Evolutionary conservation across 1,139 yeast species (phyloP), one percentile per base, ranked within the genome.

Genomic region (Taiozyma onychis): DNA sequence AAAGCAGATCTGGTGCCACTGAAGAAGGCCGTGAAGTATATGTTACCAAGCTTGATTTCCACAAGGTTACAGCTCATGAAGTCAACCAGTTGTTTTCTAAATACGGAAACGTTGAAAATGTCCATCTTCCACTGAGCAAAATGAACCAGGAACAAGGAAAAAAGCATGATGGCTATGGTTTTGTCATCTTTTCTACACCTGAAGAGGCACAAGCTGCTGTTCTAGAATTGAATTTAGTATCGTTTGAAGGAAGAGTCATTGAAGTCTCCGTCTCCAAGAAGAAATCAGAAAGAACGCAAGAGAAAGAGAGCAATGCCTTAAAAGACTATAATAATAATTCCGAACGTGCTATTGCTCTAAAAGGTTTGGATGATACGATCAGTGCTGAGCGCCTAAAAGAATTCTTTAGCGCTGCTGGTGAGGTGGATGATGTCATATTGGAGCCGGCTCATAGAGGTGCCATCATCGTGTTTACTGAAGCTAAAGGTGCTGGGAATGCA

Each of bases 401-500:
- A 1, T 63, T 71, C 43, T 58, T 80, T 9, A 57, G 57, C 5
- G 65, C 66, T 1, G 65, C 72, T 30, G 80, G 79, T 0, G 63
- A 70, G 0, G 68, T 79, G 0, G 54, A 61, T 1, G 71, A 71
- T 24, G 65, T 84, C 0, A 69, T 74, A 18, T 62, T 83, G 22
- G 74, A 73, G 43, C 78, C 86, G 0, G 77, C 73, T 34, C 60
- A 65, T n/a, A 65, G 67, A 3, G 78, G 78, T 2, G 88, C 86
- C 0, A 60, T 80, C 16, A 72, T 86, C 3, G 80, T 80, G 56
- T 83, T 80, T 58, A 66, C 62, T 26, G 66, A 65, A 6, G 70
- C 73, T 0, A 63, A 68, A 10, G 77, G 75, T 50, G 78, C 87
- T 4, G 93, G 95, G 0, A 74, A 67, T 49, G 86, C 86, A 0